phyloP scores from a whole-genome alignment of 768 basidiomycete genomes.

The Stropharia rugosoannulata region DNA sequence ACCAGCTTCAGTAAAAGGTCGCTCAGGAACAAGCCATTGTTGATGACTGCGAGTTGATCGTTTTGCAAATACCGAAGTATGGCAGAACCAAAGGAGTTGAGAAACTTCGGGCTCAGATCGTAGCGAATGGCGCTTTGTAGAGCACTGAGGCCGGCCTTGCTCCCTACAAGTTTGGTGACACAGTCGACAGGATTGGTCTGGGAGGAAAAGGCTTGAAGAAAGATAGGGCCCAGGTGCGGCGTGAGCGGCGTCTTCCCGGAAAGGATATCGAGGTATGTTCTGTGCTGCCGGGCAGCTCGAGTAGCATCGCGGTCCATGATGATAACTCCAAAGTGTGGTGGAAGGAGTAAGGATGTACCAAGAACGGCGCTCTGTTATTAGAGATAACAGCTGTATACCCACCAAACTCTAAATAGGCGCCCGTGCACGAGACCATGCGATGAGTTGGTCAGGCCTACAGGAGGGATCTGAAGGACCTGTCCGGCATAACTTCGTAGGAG shows the following conservation, averaged over 20 bases:
- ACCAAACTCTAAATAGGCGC: too few relatives aligned
- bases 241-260: slow-evolving; percentile 14
- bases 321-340: background rate
- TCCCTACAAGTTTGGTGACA: slow-evolving; percentile 35
- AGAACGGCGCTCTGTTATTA: too few relatives aligned
- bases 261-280: background rate
- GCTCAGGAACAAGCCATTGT: slow-evolving; percentile 41
- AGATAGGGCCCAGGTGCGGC: slow-evolving; percentile 25
- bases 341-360: too few relatives aligned
- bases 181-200: slow-evolving; percentile 38
- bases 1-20: slow-evolving; percentile 39
- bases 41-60: slow-evolving; percentile 33
- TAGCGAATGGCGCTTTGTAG: slow-evolving; percentile 41
- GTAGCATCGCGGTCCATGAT: background rate
- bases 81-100: slow-evolving; percentile 39
- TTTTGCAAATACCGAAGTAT: slow-evolving; percentile 39
- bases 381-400: too few relatives aligned
- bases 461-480: too few relatives aligned
- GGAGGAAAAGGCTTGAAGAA: slow-evolving; percentile 45
- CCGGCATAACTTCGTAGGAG: too few relatives aligned
- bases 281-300: background rate
- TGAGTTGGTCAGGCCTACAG: too few relatives aligned
- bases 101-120: slow-evolving; percentile 34
- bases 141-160: slow-evolving; percentile 31
- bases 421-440: too few relatives aligned